Conservation (phyloP, 2,329 filamentous ascomycete genomes). For the Monilinia laxa region DNA sequence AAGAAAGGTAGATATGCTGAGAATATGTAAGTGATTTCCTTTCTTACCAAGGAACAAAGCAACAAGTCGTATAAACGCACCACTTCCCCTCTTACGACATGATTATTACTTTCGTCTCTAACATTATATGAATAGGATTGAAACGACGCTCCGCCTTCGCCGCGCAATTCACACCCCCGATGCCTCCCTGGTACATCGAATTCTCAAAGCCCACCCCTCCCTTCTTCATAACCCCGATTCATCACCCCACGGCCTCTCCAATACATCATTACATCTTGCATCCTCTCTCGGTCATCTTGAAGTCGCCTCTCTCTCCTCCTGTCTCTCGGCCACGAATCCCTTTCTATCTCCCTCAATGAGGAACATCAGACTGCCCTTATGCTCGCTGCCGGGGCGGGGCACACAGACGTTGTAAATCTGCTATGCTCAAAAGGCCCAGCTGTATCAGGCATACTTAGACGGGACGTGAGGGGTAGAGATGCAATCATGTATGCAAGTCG, state of each 20-base stretch:
- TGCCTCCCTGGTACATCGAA: constrained; percentile 68
- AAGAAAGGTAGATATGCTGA: constrained; percentile 21
- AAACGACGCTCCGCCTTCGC: constrained; percentile 72
- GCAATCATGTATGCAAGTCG: constrained; percentile 66
- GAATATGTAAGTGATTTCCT: constrained; percentile 21
- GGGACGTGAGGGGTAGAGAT: constrained; percentile 68
- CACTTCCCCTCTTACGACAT: background rate
- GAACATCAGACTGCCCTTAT: constrained; percentile 79
- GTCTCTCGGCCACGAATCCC: constrained; percentile 68
- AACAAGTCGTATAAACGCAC: background rate
- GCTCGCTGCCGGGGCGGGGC: constrained; percentile 68
- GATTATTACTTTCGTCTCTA: background rate
- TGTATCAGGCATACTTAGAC: constrained; percentile 44
- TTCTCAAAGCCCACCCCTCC: constrained; percentile 68
- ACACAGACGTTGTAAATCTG: constrained; percentile 71
- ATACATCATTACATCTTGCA: constrained; percentile 81
- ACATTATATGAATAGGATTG: constrained; percentile 58
- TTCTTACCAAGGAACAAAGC: background rate
- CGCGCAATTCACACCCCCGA: constrained; percentile 78
- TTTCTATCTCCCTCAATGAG: constrained; percentile 72
- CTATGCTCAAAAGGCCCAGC: constrained; percentile 64
- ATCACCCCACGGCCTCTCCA: constrained; percentile 62
- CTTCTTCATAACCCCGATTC: constrained; percentile 79
- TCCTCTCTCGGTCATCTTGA: constrained; percentile 68
- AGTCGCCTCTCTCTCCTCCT: constrained; percentile 67